Percentiles rank a stretch among this genome's conserved stretches.
Conservation (phyloP, 768 basidiomycete species). For the Atractiella rhizophila region DNA sequence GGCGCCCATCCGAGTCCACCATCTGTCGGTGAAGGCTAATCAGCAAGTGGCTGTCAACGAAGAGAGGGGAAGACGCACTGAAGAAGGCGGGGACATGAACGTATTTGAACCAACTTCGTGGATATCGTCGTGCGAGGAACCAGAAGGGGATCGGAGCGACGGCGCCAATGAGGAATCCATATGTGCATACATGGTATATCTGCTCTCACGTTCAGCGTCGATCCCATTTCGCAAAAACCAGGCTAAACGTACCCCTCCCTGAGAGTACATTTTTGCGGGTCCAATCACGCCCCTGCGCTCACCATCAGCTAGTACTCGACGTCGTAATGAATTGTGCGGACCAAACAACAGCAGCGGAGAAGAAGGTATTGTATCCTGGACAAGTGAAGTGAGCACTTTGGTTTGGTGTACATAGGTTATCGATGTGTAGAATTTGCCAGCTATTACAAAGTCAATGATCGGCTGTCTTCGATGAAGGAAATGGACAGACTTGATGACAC, state of each 20-base stretch:
- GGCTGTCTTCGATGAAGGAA: too few relatives aligned
- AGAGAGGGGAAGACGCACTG: too few relatives aligned
- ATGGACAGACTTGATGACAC: too few relatives aligned
- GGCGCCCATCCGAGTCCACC: not conserved
- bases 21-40: too few relatives aligned
- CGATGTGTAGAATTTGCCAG: slow-evolving; percentile 20
- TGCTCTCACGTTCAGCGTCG: slow-evolving; percentile 22
- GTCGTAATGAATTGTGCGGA: slow-evolving; percentile 21
- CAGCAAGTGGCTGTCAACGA: too few relatives aligned
- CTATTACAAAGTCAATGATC: too few relatives aligned
- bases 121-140: too few relatives aligned
- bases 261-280: not conserved
- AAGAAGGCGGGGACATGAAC: not conserved
- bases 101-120: not conserved
- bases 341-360: slow-evolving; percentile 24
- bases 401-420: slow-evolving; percentile 27
- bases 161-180: too few relatives aligned
- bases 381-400: slow-evolving; percentile 23
- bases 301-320: too few relatives aligned
- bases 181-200: slow-evolving; percentile 28
- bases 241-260: not conserved
- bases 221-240: slow-evolving; percentile 12
- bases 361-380: slow-evolving; percentile 24
- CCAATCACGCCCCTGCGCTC: too few relatives aligned
- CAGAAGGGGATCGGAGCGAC: too few relatives aligned